Evolutionary conservation across 441 rosid genomes (phyloP), one percentile per base, ranked within the genome.

Genomic region (Biscutella laevigata): DNA sequence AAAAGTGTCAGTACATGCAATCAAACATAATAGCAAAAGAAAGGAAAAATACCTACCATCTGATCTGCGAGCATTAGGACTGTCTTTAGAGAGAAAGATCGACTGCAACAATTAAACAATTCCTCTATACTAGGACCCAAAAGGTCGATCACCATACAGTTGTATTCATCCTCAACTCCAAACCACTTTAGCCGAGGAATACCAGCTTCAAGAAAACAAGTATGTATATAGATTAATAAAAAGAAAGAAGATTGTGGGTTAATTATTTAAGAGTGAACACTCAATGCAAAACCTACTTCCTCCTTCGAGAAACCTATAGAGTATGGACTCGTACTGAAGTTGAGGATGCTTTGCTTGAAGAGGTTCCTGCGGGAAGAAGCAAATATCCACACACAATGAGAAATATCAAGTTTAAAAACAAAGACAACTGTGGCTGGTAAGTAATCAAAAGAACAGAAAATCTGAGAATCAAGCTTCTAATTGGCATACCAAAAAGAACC

Each of bases 111-210:
- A 61, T 70, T 77, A 61, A 78, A 77, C 39, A 80, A 62, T 20
- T 83, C 86, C 64, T 83, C 86, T 15, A 83, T 71, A 62, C 85
- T 82, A 2, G 79, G 83, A 48, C 81, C 88, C 9, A 82, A 69
- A 53, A 82, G 69, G 60, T 82, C 89, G 25, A 79, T 57, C 16
- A 79, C 75, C 48, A 75, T 92, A 53, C 88, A 67, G 66, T 80
- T 88, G 73, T 81, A 88, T 13, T 86, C 97, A 13, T 74, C 80
- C 55, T 92, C 97, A 20, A 86, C 90, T 20, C 99, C 99, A 71
- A 86, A 92, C 97, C 97, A 92, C 68, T 88, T 86, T 9, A 92
- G 86, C 62, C 86, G 92, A 33, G 99, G 99, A 73, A 92, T 67
- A 42, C 99, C 99, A 57, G 90, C 99, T 92, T 64, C 73, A 76